Percentiles rank a stretch among this genome's conserved stretches.
phyloP scores from a whole-genome alignment of 75 land plant genomes.

The Picea glauca region DNA sequence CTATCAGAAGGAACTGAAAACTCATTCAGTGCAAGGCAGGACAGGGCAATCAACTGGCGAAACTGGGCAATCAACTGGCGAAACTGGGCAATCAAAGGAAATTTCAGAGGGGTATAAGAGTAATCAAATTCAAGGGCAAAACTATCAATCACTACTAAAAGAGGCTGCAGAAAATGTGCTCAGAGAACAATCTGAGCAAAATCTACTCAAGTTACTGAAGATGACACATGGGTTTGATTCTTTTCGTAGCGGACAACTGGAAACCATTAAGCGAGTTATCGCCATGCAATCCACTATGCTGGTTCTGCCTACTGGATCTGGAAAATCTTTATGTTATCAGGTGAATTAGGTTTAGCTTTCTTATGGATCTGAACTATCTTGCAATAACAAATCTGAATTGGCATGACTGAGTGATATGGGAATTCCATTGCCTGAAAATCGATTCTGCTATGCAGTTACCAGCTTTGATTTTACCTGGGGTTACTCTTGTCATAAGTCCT shows the following conservation, averaged over 20 bases:
- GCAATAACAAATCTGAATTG: neutral
- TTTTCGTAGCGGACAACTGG: constrained; percentile 84
- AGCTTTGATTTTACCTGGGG: constrained; percentile 78
- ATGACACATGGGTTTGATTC: constrained; percentile 61
- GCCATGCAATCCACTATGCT: constrained; percentile 80
- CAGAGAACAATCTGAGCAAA: constrained; percentile 59
- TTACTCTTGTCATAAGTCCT: constrained; percentile 90
- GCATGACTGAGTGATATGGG: neutral
- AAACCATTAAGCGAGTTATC: constrained; percentile 69
- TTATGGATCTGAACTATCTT: neutral
- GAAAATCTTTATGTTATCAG: constrained; percentile 95
- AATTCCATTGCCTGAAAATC: neutral
- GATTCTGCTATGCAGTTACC: constrained; percentile 47
- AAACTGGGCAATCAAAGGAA: neutral
- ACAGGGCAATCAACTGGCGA: neutral
- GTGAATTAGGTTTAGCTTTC: constrained; percentile 18
- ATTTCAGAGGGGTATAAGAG: neutral
- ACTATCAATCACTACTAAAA: constrained; percentile 12
- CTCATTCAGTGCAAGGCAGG: neutral
- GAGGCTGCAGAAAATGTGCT: constrained; percentile 38
- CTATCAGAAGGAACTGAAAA: neutral
- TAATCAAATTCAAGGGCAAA: neutral
- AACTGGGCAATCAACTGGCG: neutral
- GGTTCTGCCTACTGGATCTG: constrained; percentile 93
- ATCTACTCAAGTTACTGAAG: constrained; percentile 56